Base-by-base conservation (phyloP, 306 rosid genomes). In the Cicer pinnatifidum region DNA sequence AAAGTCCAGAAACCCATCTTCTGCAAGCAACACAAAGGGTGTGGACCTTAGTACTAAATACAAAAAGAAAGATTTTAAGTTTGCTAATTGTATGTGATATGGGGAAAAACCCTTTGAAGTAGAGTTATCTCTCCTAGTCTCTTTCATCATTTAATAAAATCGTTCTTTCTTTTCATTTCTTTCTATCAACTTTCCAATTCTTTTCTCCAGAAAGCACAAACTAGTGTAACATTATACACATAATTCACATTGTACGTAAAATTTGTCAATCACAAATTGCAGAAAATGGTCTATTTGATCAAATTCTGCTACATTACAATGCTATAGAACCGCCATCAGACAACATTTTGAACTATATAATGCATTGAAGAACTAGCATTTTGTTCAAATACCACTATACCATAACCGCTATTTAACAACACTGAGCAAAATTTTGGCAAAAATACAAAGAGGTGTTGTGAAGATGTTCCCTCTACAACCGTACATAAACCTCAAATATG, bases 1-100 rank as follows among this genome's bases (percentile, higher is more conserved):
- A 84, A 52, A 12, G 86, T 83, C 97, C 98, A 89, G 19, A 91
- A 86, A 0, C 88, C 89, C 98, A 91, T 91, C 47, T 78, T 72
- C 86, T 86, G 17, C 63, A 58, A 45, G 5, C 44, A 67, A 69
- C 6, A 78, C 8, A 61, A 71, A 77, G 17, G 9, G 54, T 53
- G 58, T 46, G 71, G 54, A 75, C 48, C 28, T 72, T 58, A 80
- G 11, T 60, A 43, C 10, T 23, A 35, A 28, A 28, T 28, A 28
- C 3, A 28, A 28, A 59, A 13, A 20, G 11, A 10, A 60, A 74
- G 28, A 5, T 52, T 11, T 10, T 65, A 15, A 5, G 4, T 1
- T 8, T 8, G 48, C 5, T 39, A 62, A 8, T 15, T 62, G 33
- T 39, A 62, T 8, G 8, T 0, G 28, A 62, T 8, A 39, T 7